Evolutionary conservation across 139 green algal species (phyloP), one percentile per base, ranked within the genome.

Genomic region (Yamagishiella unicocca): DNA sequence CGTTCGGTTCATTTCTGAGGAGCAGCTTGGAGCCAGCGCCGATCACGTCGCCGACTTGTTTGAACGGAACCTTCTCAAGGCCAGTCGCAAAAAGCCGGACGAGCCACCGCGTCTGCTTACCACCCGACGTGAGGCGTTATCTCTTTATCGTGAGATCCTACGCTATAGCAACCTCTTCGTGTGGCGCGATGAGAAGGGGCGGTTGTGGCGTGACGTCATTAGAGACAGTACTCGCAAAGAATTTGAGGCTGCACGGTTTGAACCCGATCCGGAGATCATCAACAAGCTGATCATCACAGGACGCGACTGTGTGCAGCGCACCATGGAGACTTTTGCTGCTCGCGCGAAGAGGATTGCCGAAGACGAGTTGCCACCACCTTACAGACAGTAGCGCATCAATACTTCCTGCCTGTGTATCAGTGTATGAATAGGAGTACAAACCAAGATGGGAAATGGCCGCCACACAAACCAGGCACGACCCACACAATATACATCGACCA

Each of bases 141-240:
- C 88, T 0, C 83, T 95, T 12, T 96, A 96, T 38, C 83, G 94
- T 0, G 90, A 95, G 66, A 84, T 95, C 25, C 82, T 94, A 21
- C 90, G 93, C 42, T 93, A 91, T 81, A 92, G 85, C 37, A 93
- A 90, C 35, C 87, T 96, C 0, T 96, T 95, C 54, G 91, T 94
- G 22, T 95, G 93, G 93, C 72, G 82, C 25, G 92, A 96, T 77
- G 84, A 95, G 4, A 87, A 91, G 40, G 94, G 94, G 24, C 40
- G 88, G 2, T n/a, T 89, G 25, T 95, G 93, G 91, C 84, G 92
- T 9, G 92, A 96, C 82, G 62, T 95, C 27, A 91, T 96, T 46
- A 67, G 92, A 14, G 54, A 81, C 9, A 94, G 86, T 35, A 87
- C 94, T 2, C 87, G 94, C 29, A 84, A 92, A 67, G 94, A 96